Base-by-base conservation (phyloP, 768 basidiomycete genomes). In the Imleria badia region DNA sequence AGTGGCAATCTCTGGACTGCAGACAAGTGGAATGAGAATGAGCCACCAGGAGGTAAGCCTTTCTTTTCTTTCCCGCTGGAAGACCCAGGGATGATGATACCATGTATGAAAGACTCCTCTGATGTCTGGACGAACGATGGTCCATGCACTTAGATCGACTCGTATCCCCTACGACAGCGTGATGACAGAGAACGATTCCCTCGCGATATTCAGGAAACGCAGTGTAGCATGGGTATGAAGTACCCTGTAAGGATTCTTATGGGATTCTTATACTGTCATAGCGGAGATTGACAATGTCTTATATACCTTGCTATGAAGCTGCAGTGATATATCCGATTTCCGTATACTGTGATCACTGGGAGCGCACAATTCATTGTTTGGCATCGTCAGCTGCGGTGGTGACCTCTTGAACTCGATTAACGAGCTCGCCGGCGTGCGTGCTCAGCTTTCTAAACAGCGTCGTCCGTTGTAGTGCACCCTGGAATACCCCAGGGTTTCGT, bases 331-430 rank as follows among this genome's bases (percentile, higher is more conserved):
- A 26, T 26, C 26, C 4, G 6, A 26, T 26, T 26, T 6, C 26
- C 6, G 26, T 6, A 26, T 26, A 26, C 26, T 26, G 26, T 26
- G 26, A 6, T 26, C 26, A n/a, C n/a, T n/a, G 26, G 26, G 26
- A 26, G 26, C 26, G 26, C 26, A 6, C 26, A 26, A 4, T 26
- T 26, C 26, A 26, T 26, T 26, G 6, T 26, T 26, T 26, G 26
- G 26, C 6, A 6, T 6, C 26, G 26, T 26, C 26, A 26, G 26
- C 6, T 26, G 6, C n/a, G n/a, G 90, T 41, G 86, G 81, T 7
- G 90, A 93, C 65, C 79, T 92, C 8, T 71, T 91, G 55, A 91
- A 91, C 54, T 83, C 89, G 15, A 92, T 93, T 66, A 86, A 86
- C 65, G 87, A 88, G 69, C 81, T 91, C 44, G 89, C 86, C 13